Percentiles rank a stretch among this genome's conserved stretches.
phyloP scores from a whole-genome alignment of 805 yeast species.

The Saturnispora mendoncae region DNA sequence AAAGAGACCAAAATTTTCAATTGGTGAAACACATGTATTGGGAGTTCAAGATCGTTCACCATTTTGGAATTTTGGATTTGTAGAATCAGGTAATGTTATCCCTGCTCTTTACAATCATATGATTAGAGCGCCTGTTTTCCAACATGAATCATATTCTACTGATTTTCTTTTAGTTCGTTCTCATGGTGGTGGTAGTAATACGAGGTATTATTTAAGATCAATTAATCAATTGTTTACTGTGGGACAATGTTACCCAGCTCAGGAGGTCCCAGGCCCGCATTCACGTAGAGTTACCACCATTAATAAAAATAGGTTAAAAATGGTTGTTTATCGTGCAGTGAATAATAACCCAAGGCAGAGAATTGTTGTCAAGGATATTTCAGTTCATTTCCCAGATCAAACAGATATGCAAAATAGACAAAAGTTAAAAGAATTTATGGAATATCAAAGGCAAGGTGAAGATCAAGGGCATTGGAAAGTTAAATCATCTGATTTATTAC shows the following conservation, averaged over 20 bases:
- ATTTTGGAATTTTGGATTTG: conserved; percentile 97
- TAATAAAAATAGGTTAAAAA: conserved; percentile 79
- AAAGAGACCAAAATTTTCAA: conserved; percentile 74
- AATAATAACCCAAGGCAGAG: conserved; percentile 67
- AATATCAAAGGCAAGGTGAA: conserved; percentile 85
- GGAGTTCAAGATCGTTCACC: conserved; percentile 97
- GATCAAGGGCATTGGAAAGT: conserved; percentile 95
- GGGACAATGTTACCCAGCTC: conserved; percentile 89
- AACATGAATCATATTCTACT: conserved; percentile 68
- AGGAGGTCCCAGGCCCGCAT: conserved; percentile 95
- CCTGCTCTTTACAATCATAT: conserved; percentile 90
- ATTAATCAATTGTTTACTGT: conserved; percentile 73
- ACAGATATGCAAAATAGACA: conserved; percentile 96
- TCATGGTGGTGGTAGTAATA: conserved; percentile 65
- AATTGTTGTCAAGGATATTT: conserved; percentile 76
- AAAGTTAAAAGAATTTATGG: conserved; percentile 94
- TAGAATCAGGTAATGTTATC: conserved; percentile 86
- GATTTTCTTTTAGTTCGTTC: conserved; percentile 78
- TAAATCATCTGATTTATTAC: conserved; percentile 57
- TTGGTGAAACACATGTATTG: conserved; percentile 92
- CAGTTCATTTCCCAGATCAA: conserved; percentile 92
- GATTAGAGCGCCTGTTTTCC: conserved; percentile 86
- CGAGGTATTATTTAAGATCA: conserved; percentile 57
- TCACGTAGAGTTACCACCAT: conserved; percentile 93
- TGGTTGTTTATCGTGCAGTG: conserved; percentile 85